Percentiles rank a stretch among this genome's conserved stretches.
These are phyloP conservation scores for Chalciporus sp. DNA, from an alignment of 1,284 basidiomycete species.

Conservation along the genomic window DNA sequence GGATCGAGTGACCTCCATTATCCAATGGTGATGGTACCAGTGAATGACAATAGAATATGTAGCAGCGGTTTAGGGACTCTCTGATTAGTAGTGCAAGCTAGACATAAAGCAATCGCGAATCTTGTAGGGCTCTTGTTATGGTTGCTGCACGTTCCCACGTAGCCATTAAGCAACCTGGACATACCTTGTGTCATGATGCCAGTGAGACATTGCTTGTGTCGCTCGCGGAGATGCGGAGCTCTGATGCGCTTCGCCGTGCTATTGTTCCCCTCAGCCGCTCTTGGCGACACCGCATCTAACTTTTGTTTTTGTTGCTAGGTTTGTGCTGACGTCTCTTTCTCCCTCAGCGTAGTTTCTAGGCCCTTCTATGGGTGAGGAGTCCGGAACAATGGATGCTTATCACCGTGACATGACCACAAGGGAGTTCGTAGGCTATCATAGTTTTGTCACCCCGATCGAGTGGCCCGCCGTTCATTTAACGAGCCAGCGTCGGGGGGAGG, in stretches of 20 bases:
- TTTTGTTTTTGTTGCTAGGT: slow-evolving; percentile 27
- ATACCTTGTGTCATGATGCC: slow-evolving; percentile 28
- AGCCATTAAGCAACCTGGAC: not conserved
- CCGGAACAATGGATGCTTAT: slow-evolving; percentile 24
- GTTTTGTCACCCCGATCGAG: slow-evolving; percentile 5
- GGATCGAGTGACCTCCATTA: slow-evolving; percentile 41
- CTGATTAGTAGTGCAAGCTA: not conserved
- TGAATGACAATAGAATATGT: not conserved
- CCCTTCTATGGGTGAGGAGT: not conserved
- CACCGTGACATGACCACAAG: slow-evolving; percentile 5
- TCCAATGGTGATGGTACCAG: not conserved
- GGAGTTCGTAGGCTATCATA: slow-evolving; percentile 6
- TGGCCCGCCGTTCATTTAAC: slow-evolving; percentile 26
- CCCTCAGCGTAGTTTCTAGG: slow-evolving; percentile 7
- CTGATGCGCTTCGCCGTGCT: slow-evolving; percentile 7
- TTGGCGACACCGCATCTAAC: slow-evolving; percentile 5
- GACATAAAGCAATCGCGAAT: slow-evolving; percentile 3
- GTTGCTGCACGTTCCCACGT: slow-evolving; percentile 18
- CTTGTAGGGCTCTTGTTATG: slow-evolving; percentile 14
- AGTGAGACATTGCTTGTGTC: slow-evolving; percentile 34
- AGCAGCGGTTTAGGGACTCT: not conserved
- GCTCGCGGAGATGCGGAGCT: slow-evolving; percentile 15
- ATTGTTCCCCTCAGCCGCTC: slow-evolving; percentile 25
- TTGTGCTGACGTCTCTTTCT: slow-evolving; percentile 7
- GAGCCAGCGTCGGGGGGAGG: not conserved